A percentile compares a stretch with the other conserved stretches of the same genome.
Evolutionary conservation across 1,284 basidiomycete species (phyloP).

Genomic region (Leccinum pseudoinsigne): DNA sequence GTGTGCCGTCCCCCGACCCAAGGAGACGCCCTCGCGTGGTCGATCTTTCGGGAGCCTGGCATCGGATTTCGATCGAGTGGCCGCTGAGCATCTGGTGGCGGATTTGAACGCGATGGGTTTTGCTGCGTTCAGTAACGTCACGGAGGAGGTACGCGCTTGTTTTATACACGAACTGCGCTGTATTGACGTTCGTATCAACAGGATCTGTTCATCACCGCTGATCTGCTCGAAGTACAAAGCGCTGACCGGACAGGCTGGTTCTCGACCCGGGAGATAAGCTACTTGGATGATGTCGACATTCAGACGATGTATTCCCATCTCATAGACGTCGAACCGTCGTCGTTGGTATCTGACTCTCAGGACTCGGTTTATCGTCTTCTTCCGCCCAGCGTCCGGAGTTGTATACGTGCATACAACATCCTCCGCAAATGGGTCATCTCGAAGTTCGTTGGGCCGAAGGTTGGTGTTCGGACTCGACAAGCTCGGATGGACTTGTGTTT

Average conservation of each 20-base stretch:
- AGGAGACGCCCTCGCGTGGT: conserved; percentile 29
- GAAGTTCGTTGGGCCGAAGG: conserved; percentile 58
- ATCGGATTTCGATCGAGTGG: conserved; percentile 66
- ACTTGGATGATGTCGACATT: conserved; percentile 63
- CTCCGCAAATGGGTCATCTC: conserved; percentile 76
- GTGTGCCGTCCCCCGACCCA: conserved; percentile 31
- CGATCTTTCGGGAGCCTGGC: conserved; percentile 53
- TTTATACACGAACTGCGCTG: neutral
- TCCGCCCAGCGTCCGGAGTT: conserved; percentile 70
- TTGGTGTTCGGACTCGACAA: conserved; percentile 65
- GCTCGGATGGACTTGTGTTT: conserved; percentile 69
- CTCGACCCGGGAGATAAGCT: conserved; percentile 49
- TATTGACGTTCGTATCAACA: conserved; percentile 28
- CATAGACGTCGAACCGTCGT: conserved; percentile 67
- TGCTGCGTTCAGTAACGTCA: conserved; percentile 71
- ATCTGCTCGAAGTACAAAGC: conserved; percentile 77
- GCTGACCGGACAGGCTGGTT: conserved; percentile 80
- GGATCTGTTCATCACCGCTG: conserved; percentile 74
- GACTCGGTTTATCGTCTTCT: conserved; percentile 71
- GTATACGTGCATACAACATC: conserved; percentile 70
- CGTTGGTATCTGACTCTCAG: conserved; percentile 66
- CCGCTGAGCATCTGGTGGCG: conserved; percentile 68
- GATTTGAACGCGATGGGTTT: conserved; percentile 72
- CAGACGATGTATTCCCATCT: conserved; percentile 74
- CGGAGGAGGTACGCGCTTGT: conserved; percentile 58